These are phyloP conservation scores for Rhododendron williamsianum DNA, from an alignment of 148 eudicot species.

Conservation along the genomic window DNA sequence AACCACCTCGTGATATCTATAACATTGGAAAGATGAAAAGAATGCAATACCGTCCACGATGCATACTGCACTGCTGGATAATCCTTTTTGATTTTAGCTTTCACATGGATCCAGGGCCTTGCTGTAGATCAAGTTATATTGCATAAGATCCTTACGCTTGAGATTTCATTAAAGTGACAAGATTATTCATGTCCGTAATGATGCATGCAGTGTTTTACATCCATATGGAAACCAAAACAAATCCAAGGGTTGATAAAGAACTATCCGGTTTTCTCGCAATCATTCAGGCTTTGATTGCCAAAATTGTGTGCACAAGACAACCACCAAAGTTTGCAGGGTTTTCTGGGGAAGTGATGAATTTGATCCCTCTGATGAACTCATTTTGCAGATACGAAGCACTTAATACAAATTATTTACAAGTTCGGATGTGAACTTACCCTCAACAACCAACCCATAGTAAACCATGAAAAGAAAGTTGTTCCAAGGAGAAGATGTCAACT, in stretches of 20 bases:
- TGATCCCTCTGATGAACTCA: not conserved
- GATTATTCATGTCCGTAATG: not conserved
- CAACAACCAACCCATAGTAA: conserved; percentile 67
- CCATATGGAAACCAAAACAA: not conserved
- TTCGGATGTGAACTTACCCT: conserved; percentile 41
- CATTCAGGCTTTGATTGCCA: not conserved
- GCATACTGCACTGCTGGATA: conserved; percentile 75
- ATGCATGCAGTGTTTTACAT: not conserved
- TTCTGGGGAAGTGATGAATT: not conserved
- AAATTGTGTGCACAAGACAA: not conserved
- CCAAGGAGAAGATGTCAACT: conserved; percentile 75
- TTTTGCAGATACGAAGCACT: not conserved
- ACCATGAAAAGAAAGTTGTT: conserved; percentile 80
- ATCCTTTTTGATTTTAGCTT: conserved; percentile 68
- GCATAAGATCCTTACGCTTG: not conserved
- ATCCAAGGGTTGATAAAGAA: not conserved
- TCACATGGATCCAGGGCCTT: conserved; percentile 75
- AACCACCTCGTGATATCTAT: not conserved
- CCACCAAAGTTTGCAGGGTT: not conserved
- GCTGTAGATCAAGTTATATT: conserved; percentile 39
- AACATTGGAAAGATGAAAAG: not conserved
- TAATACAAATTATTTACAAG: not conserved
- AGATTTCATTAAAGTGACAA: not conserved
- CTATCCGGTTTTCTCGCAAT: not conserved
- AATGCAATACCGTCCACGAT: conserved; percentile 69